Evolutionary conservation across 169 alveolate species (phyloP).

Genomic region (Plasmodium fragile): DNA sequence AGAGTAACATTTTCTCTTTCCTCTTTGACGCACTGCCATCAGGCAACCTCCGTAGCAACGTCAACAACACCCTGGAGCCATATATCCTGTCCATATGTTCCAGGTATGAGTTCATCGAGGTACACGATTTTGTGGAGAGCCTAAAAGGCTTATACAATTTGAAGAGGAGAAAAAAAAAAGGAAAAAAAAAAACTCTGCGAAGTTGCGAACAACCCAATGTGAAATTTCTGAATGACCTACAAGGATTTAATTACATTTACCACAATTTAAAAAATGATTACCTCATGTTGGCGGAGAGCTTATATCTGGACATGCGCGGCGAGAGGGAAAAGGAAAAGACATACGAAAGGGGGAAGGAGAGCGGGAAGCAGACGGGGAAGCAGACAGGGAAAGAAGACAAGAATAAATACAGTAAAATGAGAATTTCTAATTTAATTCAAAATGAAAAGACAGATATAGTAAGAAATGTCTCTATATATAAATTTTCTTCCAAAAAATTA

Average conservation of each 20-base stretch:
- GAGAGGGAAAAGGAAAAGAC: conserved; percentile 11
- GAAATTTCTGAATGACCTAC: conserved; percentile 28
- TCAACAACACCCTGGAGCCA: conserved; percentile 24
- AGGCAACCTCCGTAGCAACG: neutral
- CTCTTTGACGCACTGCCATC: conserved; percentile 69
- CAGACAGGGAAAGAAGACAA: neutral
- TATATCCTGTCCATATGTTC: conserved; percentile 10
- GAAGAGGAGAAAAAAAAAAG: conserved; percentile 10
- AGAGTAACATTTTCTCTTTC: conserved; percentile 62
- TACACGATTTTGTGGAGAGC: conserved; percentile 51
- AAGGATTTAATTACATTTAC: conserved; percentile 53
- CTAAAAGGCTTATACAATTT: conserved; percentile 57
- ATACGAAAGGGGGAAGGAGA: neutral
- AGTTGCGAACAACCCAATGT: conserved; percentile 24
- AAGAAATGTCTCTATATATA: conserved; percentile 34
- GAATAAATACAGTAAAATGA: conserved; percentile 9
- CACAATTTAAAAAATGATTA: conserved; percentile 65
- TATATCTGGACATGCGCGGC: conserved; percentile 29
- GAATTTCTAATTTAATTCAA: conserved; percentile 34
- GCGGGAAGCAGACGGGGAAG: neutral
- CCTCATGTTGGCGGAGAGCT: conserved; percentile 16
- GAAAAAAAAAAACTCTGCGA: conserved; percentile 10
- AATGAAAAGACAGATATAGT: conserved; percentile 51
- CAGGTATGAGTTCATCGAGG: conserved; percentile 23
- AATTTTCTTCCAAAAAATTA: conserved; percentile 40